Percentiles rank a stretch among this genome's conserved stretches.
These are phyloP conservation scores for Penicillium soppii DNA, from an alignment of 495 filamentous ascomycete species.

Conservation along the genomic window DNA sequence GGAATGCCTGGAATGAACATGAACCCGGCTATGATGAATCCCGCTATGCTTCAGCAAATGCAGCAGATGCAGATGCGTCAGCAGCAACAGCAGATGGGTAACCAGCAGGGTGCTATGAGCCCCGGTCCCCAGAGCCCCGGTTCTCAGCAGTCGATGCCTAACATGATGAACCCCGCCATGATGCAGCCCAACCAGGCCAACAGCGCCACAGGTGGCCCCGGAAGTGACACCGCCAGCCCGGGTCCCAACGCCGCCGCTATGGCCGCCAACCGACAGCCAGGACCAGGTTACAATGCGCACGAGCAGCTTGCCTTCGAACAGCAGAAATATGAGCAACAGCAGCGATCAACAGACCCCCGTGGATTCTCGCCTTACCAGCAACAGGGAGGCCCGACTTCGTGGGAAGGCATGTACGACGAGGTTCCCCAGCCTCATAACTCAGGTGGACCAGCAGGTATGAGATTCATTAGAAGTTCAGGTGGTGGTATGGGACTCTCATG, in stretches of 20 bases:
- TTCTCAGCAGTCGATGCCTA: slow-evolving; percentile 38
- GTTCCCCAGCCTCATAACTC: slow-evolving; percentile 81
- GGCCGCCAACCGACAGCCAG: slow-evolving; percentile 33
- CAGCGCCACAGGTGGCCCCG: slow-evolving; percentile 11
- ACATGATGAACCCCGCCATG: slow-evolving; percentile 61
- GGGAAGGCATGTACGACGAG: slow-evolving; percentile 99
- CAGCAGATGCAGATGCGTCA: slow-evolving; percentile 56
- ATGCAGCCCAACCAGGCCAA: slow-evolving; percentile 64
- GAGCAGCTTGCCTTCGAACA: slow-evolving; percentile 84
- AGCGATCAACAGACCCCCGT: slow-evolving; percentile 48
- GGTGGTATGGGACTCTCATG: slow-evolving; percentile 39
- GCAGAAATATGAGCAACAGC: slow-evolving; percentile 81
- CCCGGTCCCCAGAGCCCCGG: slow-evolving; percentile 47
- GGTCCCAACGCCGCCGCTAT: slow-evolving; percentile 6
- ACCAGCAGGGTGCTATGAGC: slow-evolving; percentile 45
- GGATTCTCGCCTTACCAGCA: slow-evolving; percentile 52
- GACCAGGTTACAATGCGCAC: slow-evolving; percentile 65
- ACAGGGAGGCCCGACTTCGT: slow-evolving; percentile 69
- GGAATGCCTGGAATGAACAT: slow-evolving; percentile 61
- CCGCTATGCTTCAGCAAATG: slow-evolving; percentile 77
- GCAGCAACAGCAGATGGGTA: slow-evolving; percentile 45
- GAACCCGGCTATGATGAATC: slow-evolving; percentile 76
- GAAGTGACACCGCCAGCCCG: slow-evolving; percentile 15
- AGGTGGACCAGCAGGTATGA: slow-evolving; percentile 51
- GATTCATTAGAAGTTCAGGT: slow-evolving; percentile 49